Base-by-base conservation (phyloP, 2,329 filamentous ascomycete species). In the Huntiella abstrusa region DNA sequence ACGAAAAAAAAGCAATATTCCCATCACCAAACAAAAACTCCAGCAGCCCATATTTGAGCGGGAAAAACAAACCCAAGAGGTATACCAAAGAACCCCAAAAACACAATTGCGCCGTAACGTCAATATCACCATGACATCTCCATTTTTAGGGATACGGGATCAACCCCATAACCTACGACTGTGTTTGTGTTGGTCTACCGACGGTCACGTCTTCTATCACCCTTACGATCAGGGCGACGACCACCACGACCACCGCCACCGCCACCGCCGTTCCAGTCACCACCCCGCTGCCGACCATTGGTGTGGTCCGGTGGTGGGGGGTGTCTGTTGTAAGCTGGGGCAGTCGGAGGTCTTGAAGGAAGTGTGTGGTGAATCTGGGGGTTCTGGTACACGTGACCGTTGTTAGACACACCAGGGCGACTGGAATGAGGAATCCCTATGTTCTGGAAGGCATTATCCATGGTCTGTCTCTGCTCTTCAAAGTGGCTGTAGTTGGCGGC, bases 401-500 rank as follows among this genome's bases (percentile, higher is more conserved):
- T 32, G 39, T 13, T 41, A 19, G 19, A 10, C 12, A 41, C 41
- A 17, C 22, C 28, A 11, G 19, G 28, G 12, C 43, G 36, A 17
- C 19, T 43, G 33, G 33, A 13, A 5, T 33, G 35, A 12, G 22
- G 4, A 16, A 28, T 12, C 10, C 40, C 22, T 11, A 45, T 35
- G 19, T 47, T 47, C 5, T 13, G 13, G 45, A 44, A 47, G 15
- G 45, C 42, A 13, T 41, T 19, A 17, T 50, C 44, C 5, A 50
- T 41, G 11, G 41, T 35, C 13, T 44, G 16, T 19, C 51, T 46
- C 35, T 53, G 51, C 19, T 45, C 34, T 16, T 51, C 46, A 16
- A 53, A 52, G 28, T 49, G 44, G 3, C 28, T 36, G 41, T 53
- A 53, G 46, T 53, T 53, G 12, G 50, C 51, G 11, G 48, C 51